Evolutionary conservation across 2,329 filamentous ascomycete genomes (phyloP).

Genomic region (Arthrobotrys iridis): DNA sequence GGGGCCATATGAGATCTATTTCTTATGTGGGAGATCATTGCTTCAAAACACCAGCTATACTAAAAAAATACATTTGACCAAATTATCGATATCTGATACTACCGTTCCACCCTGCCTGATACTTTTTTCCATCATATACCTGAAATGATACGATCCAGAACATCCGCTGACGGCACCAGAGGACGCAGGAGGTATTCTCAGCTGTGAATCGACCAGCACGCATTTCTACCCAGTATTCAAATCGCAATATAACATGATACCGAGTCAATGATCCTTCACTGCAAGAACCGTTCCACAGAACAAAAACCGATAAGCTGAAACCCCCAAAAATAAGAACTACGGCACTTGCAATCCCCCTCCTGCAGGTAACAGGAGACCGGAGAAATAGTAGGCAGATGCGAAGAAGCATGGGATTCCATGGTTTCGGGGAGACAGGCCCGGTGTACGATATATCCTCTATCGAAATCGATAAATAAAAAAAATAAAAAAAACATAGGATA

Average conservation of each 20-base stretch:
- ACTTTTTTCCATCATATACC: background rate
- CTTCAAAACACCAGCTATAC: constrained; percentile 53
- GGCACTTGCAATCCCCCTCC: background rate
- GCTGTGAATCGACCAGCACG: too few species aligned
- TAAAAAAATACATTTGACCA: constrained; percentile 45
- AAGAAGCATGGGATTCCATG: background rate
- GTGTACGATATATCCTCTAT: background rate
- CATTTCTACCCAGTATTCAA: too few species aligned
- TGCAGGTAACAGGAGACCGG: background rate
- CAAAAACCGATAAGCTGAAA: background rate
- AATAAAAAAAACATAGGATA: background rate
- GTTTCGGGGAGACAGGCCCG: background rate
- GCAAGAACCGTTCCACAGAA: too few species aligned
- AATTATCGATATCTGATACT: constrained; percentile 17
- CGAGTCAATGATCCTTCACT: too few species aligned
- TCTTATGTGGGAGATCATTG: constrained; percentile 35
- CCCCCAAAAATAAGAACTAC: background rate
- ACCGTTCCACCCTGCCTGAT: too few species aligned
- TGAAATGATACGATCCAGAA: too few species aligned
- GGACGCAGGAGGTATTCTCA: too few species aligned
- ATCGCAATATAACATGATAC: too few species aligned
- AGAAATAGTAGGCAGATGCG: background rate
- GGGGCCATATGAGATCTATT: constrained; percentile 54
- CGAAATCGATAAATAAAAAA: background rate
- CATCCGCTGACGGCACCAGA: too few species aligned